phyloP scores from a whole-genome alignment of 768 basidiomycete genomes.

The Exidia glandulosa region DNA sequence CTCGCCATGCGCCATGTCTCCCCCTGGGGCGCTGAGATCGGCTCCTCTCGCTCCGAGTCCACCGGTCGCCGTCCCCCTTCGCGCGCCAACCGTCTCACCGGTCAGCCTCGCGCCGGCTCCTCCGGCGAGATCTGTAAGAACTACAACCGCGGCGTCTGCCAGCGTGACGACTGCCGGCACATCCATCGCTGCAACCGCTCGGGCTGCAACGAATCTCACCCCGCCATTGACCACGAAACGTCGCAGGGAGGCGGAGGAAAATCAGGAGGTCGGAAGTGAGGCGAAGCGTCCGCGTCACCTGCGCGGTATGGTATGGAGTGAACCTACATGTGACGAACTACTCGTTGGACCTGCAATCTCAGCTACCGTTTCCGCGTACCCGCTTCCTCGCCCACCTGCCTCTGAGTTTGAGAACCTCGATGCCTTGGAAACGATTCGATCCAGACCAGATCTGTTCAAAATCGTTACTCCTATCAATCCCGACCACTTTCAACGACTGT shows the following conservation, averaged over 20 bases:
- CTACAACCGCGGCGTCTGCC: background rate
- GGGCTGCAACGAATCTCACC: background rate
- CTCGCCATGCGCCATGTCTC: no score
- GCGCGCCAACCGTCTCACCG: no score
- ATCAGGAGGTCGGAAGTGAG: background rate
- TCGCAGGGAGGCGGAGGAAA: background rate
- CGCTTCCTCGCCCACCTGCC: background rate
- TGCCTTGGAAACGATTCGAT: background rate
- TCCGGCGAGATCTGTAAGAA: background rate
- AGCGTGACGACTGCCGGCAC: background rate
- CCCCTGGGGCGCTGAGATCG: no score
- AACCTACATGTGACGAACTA: background rate
- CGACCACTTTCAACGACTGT: conserved; percentile 16
- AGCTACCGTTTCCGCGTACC: background rate
- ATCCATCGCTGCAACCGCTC: background rate
- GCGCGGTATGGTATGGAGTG: background rate
- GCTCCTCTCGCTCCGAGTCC: no score
- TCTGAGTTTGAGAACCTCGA: background rate
- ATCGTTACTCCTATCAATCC: conserved; percentile 28
- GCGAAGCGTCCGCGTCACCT: background rate
- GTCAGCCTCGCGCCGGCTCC: no score
- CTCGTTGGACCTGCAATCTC: background rate
- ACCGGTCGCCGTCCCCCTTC: no score
- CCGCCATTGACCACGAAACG: background rate
- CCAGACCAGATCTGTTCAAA: conserved; percentile 18